Evolutionary conservation across 164 flowering plant species (phyloP), one percentile per base, ranked within the genome.

Genomic region (Umbellularia californica): DNA sequence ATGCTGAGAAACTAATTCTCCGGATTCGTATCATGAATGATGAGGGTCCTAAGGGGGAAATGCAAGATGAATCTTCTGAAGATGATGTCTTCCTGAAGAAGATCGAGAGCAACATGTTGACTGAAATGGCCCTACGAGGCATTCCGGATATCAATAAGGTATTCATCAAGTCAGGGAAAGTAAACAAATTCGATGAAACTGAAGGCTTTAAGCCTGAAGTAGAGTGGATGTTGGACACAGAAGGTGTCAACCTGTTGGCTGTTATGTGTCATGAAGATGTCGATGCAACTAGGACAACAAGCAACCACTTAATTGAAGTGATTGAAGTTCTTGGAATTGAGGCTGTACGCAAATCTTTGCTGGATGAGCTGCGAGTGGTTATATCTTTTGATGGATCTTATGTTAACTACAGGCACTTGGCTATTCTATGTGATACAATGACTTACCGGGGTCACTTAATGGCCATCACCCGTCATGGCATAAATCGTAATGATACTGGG

Each of bases 211-310:
- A 88, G 81, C 84, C 99, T 3, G 90, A 87, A 69, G 76, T 72
- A 77, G 99, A 95, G 82, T 95, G 99, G 99, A 93, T 95, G 99
- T 86, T 95, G 72, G 99, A 95, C 77, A 95, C 99, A 24, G 98
- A 95, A 81, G 99, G 98, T 75, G 97, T 92, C 77, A 95, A 95
- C 83, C 93, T 95, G 64, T 87, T 93, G 68, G 99, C 98, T 78
- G 98, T 95, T 68, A 87, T 95, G 83, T 90, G 94, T 72, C 94
- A 95, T 83, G 97, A 95, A 70, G 96, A 94, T 71, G 98, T 95
- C 72, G 97, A 95, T 88, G 88, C 99, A 14, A 85, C 78, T 58
- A 88, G 98, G 79, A 93, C 99, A 11, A 93, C 91, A 12, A 95
- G 99, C 81, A 95, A 95, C 78, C 99, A 95, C 83, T 85, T 95